A percentile compares a stretch with the other conserved stretches of the same genome.
These are phyloP conservation scores for Syncephalastrum contaminatum DNA, from an alignment of 371 early-diverging fungal species.

Conservation along the genomic window DNA sequence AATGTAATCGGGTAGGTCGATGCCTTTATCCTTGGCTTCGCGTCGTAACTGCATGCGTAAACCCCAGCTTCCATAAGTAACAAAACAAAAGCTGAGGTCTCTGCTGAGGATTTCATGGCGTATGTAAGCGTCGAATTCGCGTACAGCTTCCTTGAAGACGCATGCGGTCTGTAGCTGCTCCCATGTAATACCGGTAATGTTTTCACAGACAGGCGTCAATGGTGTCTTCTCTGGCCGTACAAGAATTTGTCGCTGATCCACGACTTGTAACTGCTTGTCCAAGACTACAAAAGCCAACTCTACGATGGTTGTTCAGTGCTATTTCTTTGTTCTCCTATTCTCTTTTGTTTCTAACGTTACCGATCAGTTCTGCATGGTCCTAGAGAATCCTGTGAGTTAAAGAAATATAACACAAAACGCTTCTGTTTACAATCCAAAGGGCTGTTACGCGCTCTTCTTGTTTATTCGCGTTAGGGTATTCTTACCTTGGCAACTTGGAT, in stretches of 20 bases:
- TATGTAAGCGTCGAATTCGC: slow-evolving; percentile 58
- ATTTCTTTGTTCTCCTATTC: too few relatives aligned
- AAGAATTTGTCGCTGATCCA: slow-evolving; percentile 63
- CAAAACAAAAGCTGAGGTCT: slow-evolving; percentile 68
- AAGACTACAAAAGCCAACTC: slow-evolving; percentile 45
- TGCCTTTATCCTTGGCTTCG: slow-evolving; percentile 68
- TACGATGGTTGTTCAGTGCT: slow-evolving; percentile 3
- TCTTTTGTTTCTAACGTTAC: slow-evolving; percentile 17
- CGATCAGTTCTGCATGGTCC: slow-evolving; percentile 53
- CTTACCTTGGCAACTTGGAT: slow-evolving; percentile 63
- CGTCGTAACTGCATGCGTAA: slow-evolving; percentile 71
- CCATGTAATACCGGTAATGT: slow-evolving; percentile 68
- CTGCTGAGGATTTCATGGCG: slow-evolving; percentile 54
- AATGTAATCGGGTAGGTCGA: slow-evolving; percentile 62
- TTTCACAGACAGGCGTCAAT: slow-evolving; percentile 67
- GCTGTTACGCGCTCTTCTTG: too few relatives aligned
- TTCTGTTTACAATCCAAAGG: too few relatives aligned
- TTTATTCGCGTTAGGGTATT: too few relatives aligned
- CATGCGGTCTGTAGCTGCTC: slow-evolving; percentile 58
- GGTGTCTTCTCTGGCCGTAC: slow-evolving; percentile 70
- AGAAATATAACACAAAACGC: not conserved
- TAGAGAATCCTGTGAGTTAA: slow-evolving; percentile 10
- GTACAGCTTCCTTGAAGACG: slow-evolving; percentile 63
- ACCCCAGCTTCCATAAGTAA: slow-evolving; percentile 77
- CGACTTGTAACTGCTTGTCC: slow-evolving; percentile 38